Evolutionary conservation across 768 basidiomycete genomes (phyloP), one percentile per base, ranked within the genome.

Genomic region (Trametes sanguinea): DNA sequence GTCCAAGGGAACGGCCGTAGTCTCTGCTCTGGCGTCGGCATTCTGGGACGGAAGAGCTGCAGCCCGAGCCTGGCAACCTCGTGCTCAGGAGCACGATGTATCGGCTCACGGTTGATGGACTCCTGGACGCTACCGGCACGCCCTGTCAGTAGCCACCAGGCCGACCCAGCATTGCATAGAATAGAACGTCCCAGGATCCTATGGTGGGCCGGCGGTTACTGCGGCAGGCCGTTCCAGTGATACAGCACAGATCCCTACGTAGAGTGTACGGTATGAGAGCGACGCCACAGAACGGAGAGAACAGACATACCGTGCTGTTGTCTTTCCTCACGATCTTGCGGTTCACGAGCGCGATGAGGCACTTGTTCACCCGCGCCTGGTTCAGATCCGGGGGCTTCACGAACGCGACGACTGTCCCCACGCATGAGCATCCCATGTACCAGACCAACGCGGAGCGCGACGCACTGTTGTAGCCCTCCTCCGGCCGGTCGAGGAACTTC

Each of bases 331-430:
- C 90, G 17, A 92, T 82, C 71, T 95, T 96, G 51, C 92, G 82
- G 70, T 89, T 89, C 4, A 95, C 94, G 6, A 98, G 78, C 2
- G 94, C 92, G 54, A 98, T 94, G 40, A 98, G 80, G 67, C 94
- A 96, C 72, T 94, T 95, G 74, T 97, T 96, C 44, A 94, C 95
- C 45, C 91, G 83, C 7, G 94, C 90, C 77, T 96, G 94, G 54
- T 88, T 92, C 40, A 96, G 81, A 64, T 94, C 91, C 0, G 93
- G 92, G 2, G 86, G 86, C 44, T 80, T 81, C 67, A 95, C 83
- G 57, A 95, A 80, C 58, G 93, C 90, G 33, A 82, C 75, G 27
- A 95, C 94, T 96, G 68, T 3, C 48, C 14, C 4, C 37, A 39
- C 37, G 16, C 22, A 17, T 56, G 43, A 54, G 5, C 48, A 0